Percentiles rank a stretch among this genome's conserved stretches.
Conservation (phyloP, 83 land plant species). For the Isoetes engelmannii region DNA sequence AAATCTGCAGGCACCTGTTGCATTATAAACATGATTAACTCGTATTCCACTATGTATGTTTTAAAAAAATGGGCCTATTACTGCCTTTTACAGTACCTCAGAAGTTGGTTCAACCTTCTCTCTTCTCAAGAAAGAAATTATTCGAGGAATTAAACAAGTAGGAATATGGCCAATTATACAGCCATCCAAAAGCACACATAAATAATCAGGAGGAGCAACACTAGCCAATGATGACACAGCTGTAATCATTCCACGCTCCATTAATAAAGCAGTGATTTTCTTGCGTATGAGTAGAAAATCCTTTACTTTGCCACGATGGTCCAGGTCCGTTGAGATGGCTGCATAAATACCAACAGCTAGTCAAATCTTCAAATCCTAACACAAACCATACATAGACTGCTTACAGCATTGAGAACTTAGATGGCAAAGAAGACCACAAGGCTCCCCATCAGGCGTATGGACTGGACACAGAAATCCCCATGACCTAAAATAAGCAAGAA, state of each 20-base stretch:
- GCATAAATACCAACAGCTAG: constrained; percentile 13
- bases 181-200: constrained; percentile 81
- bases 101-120: constrained; percentile 47
- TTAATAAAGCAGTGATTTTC: constrained; percentile 40
- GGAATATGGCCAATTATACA: constrained; percentile 62
- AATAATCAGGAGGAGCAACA: constrained; percentile 65
- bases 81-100: constrained; percentile 28
- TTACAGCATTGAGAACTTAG: constrained; percentile 74
- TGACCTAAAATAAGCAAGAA: constrained; percentile 43
- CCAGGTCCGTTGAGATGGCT: constrained; percentile 77
- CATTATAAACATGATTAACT: background rate
- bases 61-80: background rate
- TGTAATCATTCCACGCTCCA: constrained; percentile 61
- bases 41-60: background rate
- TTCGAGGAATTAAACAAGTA: constrained; percentile 39
- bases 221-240: constrained; percentile 49
- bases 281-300: constrained; percentile 46
- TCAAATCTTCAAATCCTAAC: constrained; percentile 1
- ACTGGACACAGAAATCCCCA: constrained; percentile 99
- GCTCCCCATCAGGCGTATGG: constrained; percentile 96
- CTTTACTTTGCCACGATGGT: constrained; percentile 51
- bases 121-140: constrained; percentile 54
- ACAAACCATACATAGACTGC: constrained; percentile 23
- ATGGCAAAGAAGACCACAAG: constrained; percentile 93
- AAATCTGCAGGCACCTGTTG: constrained; percentile 86